phyloP scores from a whole-genome alignment of 768 basidiomycete genomes.

The Tylopilus plumbeoviolaceoides region DNA sequence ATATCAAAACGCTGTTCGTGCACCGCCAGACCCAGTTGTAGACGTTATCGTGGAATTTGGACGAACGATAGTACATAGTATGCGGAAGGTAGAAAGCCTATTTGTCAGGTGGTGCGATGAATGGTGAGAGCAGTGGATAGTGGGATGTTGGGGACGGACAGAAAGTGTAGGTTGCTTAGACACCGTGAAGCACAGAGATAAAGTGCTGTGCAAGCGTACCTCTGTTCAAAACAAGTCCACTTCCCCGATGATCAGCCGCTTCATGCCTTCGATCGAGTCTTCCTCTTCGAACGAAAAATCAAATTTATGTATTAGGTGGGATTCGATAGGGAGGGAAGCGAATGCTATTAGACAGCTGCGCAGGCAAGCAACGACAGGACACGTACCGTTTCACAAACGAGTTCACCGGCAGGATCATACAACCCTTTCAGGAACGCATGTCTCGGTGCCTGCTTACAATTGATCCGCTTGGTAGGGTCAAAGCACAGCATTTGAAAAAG shows the following conservation, averaged over 20 bases:
- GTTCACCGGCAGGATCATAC: constrained; percentile 96
- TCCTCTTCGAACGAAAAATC: constrained; percentile 97
- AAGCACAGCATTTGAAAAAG: constrained; percentile 85
- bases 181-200: constrained; percentile 23
- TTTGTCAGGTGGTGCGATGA: constrained; percentile 16
- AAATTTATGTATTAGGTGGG: constrained; percentile 51
- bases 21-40: constrained; percentile 19
- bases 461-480: constrained; percentile 93
- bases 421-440: constrained; percentile 96
- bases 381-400: constrained; percentile 70
- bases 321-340: neutral
- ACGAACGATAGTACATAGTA: constrained; percentile 24
- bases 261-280: constrained; percentile 96
- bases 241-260: constrained; percentile 89
- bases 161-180: constrained; percentile 15
- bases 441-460: constrained; percentile 90
- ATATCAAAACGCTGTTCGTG: constrained; percentile 3
- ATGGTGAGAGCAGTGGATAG: constrained; percentile 24
- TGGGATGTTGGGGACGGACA: constrained; percentile 16
- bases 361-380: neutral
- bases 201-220: constrained; percentile 53
- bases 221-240: constrained; percentile 85
- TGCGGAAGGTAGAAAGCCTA: constrained; percentile 27
- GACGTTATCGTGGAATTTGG: constrained; percentile 29
- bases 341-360: neutral